Evolutionary conservation across 2,329 filamentous ascomycete species (phyloP), one percentile per base, ranked within the genome.

Genomic region (Phaeosphaeriaceae sp.): DNA sequence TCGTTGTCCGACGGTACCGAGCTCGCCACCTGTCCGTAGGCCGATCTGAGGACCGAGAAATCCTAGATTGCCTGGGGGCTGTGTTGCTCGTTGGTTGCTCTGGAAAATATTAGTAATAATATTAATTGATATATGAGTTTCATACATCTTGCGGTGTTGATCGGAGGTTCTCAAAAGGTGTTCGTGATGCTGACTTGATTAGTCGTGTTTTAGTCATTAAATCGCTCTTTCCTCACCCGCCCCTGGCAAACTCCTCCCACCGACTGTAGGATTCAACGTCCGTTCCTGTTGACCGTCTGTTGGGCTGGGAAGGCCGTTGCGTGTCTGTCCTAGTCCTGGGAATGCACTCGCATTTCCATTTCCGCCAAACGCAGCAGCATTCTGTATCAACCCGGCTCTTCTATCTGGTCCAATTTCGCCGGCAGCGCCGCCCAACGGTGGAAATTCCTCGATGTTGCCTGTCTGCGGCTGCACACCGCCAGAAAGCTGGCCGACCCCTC

Each of bases 361-460:
- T 30, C 67, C 68, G 18, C 76, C 67, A 50, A 77, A 80, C 26
- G 71, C 70, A 54, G 75, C 77, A 20, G 78, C 74, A 54, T 72
- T 77, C 58, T 82, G 80, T 64, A 81, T 77, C 66, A 82, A 61
- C 20, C 78, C 79, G 23, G 73, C 76, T 60, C 79, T 72, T 50
- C 79, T 71, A 58, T 82, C 79, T 47, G 79, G 77, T 17, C 74
- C 76, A 47, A 79, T 69, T n/a, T 83, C 81, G 38, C 77, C 74
- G 16, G 74, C 70, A 46, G 79, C 79, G 39, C 81, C 79, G 43
- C 81, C 79, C 40, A 86, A 69, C n/a, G 83, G 82, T 50, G 83
- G 82, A 50, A 85, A 86, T 45, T 85, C 83, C 13, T 85, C 82
- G 39, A 83, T 82, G 58, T 79, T 83, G 55, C 79, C 79, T 20